These are phyloP conservation scores for Penicillium alfredii DNA, from an alignment of 495 filamentous ascomycete genomes.

Conservation along the genomic window DNA sequence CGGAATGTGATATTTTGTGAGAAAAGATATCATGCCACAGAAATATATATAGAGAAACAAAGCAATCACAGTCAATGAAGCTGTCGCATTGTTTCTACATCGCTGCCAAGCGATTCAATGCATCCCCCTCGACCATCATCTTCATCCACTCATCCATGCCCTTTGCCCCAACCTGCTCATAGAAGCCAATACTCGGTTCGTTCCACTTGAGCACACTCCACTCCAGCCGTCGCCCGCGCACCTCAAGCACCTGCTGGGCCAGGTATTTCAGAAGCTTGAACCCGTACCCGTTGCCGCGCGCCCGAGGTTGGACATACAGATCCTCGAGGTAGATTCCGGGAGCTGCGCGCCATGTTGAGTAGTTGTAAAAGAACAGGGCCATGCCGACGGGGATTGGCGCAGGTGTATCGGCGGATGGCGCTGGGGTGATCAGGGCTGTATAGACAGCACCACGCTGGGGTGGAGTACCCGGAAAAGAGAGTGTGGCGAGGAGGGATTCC, in stretches of 20 bases:
- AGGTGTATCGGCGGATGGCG: slow-evolving; percentile 22
- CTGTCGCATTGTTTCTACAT: no score
- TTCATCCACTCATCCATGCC: slow-evolving; percentile 82
- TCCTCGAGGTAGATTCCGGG: slow-evolving; percentile 95
- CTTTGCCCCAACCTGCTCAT: slow-evolving; percentile 70
- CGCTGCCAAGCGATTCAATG: slow-evolving; percentile 53
- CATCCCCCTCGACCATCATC: slow-evolving; percentile 80
- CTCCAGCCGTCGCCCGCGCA: slow-evolving; percentile 72
- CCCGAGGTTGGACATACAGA: slow-evolving; percentile 68
- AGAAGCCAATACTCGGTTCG: slow-evolving; percentile 81
- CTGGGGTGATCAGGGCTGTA: slow-evolving; percentile 38
- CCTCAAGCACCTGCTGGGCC: slow-evolving; percentile 63
- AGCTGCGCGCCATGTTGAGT: slow-evolving; percentile 76
- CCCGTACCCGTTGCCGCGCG: slow-evolving; percentile 73
- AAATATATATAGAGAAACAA: not conserved
- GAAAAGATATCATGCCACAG: not conserved
- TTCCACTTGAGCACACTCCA: slow-evolving; percentile 95
- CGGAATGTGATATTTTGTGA: not conserved
- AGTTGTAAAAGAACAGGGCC: slow-evolving; percentile 67
- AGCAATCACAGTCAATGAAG: no score
- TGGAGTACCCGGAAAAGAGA: slow-evolving; percentile 60
- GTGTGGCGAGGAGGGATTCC: slow-evolving; percentile 62
- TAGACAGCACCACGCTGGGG: slow-evolving; percentile 37
- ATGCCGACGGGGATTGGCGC: slow-evolving; percentile 45
- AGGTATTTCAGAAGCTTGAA: slow-evolving; percentile 66